Evolutionary conservation across 805 yeast genomes (phyloP).

Genomic region (Jamesozyma piceae): DNA sequence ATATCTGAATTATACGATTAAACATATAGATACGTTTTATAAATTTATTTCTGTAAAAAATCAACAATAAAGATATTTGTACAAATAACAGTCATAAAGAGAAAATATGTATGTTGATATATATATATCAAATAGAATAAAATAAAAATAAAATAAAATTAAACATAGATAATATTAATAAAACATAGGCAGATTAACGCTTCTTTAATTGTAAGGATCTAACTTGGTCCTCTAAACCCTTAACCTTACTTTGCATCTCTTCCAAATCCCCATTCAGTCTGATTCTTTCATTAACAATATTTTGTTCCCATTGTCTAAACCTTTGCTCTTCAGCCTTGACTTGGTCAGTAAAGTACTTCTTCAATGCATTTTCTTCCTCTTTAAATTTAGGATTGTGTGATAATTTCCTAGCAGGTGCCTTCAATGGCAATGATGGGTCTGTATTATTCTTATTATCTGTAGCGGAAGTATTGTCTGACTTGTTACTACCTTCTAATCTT

Average conservation of each 20-base stretch:
- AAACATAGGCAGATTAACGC: slow-evolving; percentile 26
- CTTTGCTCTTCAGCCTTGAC: slow-evolving; percentile 94
- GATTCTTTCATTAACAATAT: slow-evolving; percentile 89
- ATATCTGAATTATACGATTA: slow-evolving; percentile 42
- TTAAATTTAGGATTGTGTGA: slow-evolving; percentile 84
- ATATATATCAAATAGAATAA: not conserved
- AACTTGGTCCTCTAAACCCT: slow-evolving; percentile 66
- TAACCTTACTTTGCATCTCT: slow-evolving; percentile 70
- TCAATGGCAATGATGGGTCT: slow-evolving; percentile 25
- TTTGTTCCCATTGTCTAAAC: slow-evolving; percentile 97
- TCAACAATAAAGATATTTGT: not conserved
- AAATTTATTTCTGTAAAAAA: not conserved
- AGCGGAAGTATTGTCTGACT: slow-evolving; percentile 23
- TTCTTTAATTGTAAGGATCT: slow-evolving; percentile 49
- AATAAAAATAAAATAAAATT: not conserved
- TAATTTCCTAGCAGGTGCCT: slow-evolving; percentile 40
- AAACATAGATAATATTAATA: not conserved
- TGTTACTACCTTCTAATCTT: slow-evolving; percentile 47
- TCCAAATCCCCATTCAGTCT: slow-evolving; percentile 90
- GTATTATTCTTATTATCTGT: slow-evolving; percentile 25
- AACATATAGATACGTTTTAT: not conserved
- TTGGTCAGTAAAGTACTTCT: slow-evolving; percentile 93
- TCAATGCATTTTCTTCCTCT: slow-evolving; percentile 90
- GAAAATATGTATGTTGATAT: not conserved
- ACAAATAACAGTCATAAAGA: not conserved